phyloP scores from a whole-genome alignment of 345 rosid species.

The Camelina neglecta region DNA sequence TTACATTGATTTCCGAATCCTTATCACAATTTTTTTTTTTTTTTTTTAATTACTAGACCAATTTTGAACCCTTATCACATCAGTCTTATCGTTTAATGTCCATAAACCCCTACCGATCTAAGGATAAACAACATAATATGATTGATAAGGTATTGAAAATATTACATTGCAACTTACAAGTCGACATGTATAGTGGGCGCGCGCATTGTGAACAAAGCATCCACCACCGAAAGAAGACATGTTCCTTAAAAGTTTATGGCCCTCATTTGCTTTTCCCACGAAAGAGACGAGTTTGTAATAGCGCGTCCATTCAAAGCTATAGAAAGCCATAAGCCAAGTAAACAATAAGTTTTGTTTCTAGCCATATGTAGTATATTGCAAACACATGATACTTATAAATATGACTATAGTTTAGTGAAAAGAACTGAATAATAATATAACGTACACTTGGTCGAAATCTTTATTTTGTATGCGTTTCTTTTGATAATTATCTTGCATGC shows the following conservation, averaged over 20 bases:
- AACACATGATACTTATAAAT: background rate
- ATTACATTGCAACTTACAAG: constrained; percentile 3
- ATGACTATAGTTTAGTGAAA: background rate
- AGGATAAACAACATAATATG: background rate
- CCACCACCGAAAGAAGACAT: constrained; percentile 37
- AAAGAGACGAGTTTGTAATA: constrained; percentile 27
- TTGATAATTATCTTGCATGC: background rate
- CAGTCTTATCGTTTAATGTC: constrained; percentile 19
- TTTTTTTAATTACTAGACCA: background rate
- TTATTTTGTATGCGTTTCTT: background rate
- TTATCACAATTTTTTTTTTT: constrained; percentile 12
- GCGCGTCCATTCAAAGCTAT: constrained; percentile 34
- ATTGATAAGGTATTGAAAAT: background rate
- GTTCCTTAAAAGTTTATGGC: constrained; percentile 21
- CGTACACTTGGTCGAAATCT: background rate
- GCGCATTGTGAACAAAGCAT: constrained; percentile 31
- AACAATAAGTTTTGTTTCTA: constrained; percentile 5
- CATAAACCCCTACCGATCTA: background rate
- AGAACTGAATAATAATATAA: background rate
- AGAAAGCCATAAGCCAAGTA: constrained; percentile 30
- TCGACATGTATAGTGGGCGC: constrained; percentile 33
- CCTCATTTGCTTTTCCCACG: constrained; percentile 25
- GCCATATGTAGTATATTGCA: constrained; percentile 12
- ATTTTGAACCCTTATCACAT: constrained; percentile 16
- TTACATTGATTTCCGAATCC: constrained; percentile 14